Evolutionary conservation across 805 yeast species (phyloP).

Genomic region (Scheffersomyces spartinae): DNA sequence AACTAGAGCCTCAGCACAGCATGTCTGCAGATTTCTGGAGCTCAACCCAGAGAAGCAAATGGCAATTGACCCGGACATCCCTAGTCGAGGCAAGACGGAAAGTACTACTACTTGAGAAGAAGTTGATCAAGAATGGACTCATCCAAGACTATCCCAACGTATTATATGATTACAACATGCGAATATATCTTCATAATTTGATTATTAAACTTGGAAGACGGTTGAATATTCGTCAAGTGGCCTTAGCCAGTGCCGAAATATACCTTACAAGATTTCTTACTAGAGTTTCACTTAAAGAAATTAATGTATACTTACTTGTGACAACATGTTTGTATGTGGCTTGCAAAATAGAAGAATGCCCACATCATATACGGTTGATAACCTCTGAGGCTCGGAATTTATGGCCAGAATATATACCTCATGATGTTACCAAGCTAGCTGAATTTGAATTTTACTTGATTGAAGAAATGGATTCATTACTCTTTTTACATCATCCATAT

Average conservation of each 20-base stretch:
- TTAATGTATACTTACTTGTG: slow-evolving; percentile 69
- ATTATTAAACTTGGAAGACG: slow-evolving; percentile 71
- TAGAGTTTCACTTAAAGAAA: slow-evolving; percentile 62
- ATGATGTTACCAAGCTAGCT: slow-evolving; percentile 82
- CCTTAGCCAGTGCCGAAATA: slow-evolving; percentile 80
- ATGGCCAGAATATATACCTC: slow-evolving; percentile 94
- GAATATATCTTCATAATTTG: slow-evolving; percentile 70
- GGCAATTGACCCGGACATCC: slow-evolving; percentile 68
- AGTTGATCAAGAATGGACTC: slow-evolving; percentile 32
- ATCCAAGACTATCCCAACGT: slow-evolving; percentile 34
- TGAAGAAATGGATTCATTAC: slow-evolving; percentile 69
- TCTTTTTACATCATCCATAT: slow-evolving; percentile 72
- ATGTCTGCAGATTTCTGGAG: slow-evolving; percentile 86
- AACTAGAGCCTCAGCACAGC: too few species aligned
- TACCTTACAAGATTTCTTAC: slow-evolving; percentile 71
- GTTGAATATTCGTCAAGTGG: slow-evolving; percentile 68
- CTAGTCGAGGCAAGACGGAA: slow-evolving; percentile 36
- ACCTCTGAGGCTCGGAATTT: slow-evolving; percentile 75
- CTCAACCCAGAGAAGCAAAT: slow-evolving; percentile 66
- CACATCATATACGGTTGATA: slow-evolving; percentile 81
- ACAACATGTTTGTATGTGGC: slow-evolving; percentile 84
- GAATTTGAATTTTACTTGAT: slow-evolving; percentile 91
- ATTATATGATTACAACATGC: slow-evolving; percentile 45
- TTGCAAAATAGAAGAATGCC: slow-evolving; percentile 90
- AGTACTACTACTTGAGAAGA: slow-evolving; percentile 25